phyloP scores from a whole-genome alignment of 2,329 filamentous ascomycete genomes.

The Apiospora sp. region DNA sequence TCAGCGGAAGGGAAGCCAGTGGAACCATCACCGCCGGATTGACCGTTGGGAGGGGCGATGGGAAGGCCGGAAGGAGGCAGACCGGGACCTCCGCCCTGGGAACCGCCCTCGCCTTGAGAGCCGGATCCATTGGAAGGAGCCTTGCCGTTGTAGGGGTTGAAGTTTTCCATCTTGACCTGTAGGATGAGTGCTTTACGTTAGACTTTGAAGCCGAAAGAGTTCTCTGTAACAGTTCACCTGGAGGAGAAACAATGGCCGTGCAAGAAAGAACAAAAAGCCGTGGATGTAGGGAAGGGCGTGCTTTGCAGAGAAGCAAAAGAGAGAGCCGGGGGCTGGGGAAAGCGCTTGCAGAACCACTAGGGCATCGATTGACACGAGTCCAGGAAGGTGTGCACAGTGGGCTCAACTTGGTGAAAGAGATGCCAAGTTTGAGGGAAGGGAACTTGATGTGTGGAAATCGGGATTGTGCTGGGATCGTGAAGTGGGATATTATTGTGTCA shows the following conservation, averaged over 20 bases:
- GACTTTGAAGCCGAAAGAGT: background rate
- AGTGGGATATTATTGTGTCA: background rate
- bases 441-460: background rate
- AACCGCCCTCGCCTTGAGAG: conserved; percentile 46
- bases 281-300: background rate
- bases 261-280: background rate
- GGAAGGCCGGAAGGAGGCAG: conserved; percentile 38
- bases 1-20: conserved; percentile 47
- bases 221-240: background rate
- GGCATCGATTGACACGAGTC: background rate
- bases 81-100: conserved; percentile 42
- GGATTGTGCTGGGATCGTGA: background rate
- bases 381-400: background rate
- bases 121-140: conserved; percentile 47
- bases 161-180: conserved; percentile 42
- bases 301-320: background rate
- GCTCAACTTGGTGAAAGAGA: background rate
- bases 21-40: conserved; percentile 43
- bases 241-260: background rate
- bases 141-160: conserved; percentile 46
- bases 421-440: background rate
- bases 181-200: background rate
- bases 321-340: background rate
- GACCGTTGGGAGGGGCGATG: conserved; percentile 45
- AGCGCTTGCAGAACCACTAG: background rate